A percentile compares a stretch with the other conserved stretches of the same genome.
Evolutionary conservation across 306 rosid species (phyloP).

Genomic region (Cucumis cinereus): DNA sequence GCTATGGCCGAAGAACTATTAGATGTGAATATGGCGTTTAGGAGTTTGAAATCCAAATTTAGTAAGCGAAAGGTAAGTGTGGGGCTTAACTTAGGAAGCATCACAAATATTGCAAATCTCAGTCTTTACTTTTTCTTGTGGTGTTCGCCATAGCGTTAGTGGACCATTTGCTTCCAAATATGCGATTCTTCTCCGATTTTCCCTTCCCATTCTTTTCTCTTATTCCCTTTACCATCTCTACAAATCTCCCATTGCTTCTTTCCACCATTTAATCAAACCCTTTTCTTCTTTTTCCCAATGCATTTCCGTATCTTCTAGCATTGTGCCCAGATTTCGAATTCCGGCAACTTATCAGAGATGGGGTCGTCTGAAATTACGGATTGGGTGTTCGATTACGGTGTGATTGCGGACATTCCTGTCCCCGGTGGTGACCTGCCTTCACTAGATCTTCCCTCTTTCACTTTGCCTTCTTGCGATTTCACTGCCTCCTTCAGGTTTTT

Average conservation of each 20-base stretch:
- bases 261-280: not conserved
- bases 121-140: not conserved
- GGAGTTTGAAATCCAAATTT: not conserved
- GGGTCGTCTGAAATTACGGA: slow-evolving; percentile 28
- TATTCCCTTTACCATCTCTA: not conserved
- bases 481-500: slow-evolving; percentile 23
- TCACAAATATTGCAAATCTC: slow-evolving; percentile 1
- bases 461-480: slow-evolving; percentile 38
- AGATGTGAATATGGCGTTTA: not conserved
- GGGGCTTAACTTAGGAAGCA: not conserved
- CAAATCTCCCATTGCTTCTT: not conserved
- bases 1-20: no score
- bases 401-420: slow-evolving; percentile 37
- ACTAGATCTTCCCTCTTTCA: slow-evolving; percentile 29
- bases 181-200: slow-evolving; percentile 1
- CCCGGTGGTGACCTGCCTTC: slow-evolving; percentile 16
- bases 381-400: slow-evolving; percentile 48
- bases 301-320: not conserved
- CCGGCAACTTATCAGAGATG: slow-evolving; percentile 18
- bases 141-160: not conserved
- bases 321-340: not conserved
- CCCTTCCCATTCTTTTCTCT: not conserved
- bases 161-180: not conserved
- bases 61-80: not conserved
- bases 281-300: not conserved